phyloP scores from a whole-genome alignment of 495 filamentous ascomycete species.

The Rusavskia elegans region DNA sequence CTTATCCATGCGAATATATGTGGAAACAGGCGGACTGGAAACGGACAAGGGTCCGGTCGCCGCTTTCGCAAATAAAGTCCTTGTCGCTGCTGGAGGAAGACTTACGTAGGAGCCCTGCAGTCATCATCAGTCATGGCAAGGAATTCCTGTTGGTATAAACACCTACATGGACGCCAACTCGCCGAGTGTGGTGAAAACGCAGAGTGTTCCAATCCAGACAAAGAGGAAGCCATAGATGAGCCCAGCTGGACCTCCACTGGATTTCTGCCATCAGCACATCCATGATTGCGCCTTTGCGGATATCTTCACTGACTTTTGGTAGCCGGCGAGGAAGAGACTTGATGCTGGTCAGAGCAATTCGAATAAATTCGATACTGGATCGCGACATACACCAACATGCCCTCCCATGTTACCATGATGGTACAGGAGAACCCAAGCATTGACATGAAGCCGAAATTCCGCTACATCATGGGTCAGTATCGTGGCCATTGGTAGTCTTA shows the following conservation, averaged over 20 bases:
- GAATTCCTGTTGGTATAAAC: not conserved
- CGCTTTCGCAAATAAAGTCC: not conserved
- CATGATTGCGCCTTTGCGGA: no score
- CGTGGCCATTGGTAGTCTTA: not conserved
- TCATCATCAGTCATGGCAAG: not conserved
- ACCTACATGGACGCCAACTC: conserved; percentile 28
- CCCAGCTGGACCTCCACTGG: conserved; percentile 34
- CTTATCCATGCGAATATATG: no score
- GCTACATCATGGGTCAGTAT: conserved; percentile 4
- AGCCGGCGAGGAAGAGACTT: conserved; percentile 3
- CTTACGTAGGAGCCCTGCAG: not conserved
- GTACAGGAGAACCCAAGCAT: conserved; percentile 29
- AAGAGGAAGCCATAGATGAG: conserved; percentile 37
- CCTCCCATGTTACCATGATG: conserved; percentile 29
- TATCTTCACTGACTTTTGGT: conserved; percentile 2
- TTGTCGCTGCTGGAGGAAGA: not conserved
- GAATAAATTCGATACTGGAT: not conserved
- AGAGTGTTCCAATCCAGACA: conserved; percentile 25
- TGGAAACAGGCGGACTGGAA: not conserved
- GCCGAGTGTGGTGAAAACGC: conserved; percentile 19
- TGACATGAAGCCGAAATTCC: conserved; percentile 29
- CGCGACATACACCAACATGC: conserved; percentile 12
- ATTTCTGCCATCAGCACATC: no score
- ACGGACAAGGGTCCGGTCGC: conserved; percentile 13
- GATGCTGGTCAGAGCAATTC: not conserved